Conservation (phyloP, 345 rosid genomes). For the Rhizophora mangle region DNA sequence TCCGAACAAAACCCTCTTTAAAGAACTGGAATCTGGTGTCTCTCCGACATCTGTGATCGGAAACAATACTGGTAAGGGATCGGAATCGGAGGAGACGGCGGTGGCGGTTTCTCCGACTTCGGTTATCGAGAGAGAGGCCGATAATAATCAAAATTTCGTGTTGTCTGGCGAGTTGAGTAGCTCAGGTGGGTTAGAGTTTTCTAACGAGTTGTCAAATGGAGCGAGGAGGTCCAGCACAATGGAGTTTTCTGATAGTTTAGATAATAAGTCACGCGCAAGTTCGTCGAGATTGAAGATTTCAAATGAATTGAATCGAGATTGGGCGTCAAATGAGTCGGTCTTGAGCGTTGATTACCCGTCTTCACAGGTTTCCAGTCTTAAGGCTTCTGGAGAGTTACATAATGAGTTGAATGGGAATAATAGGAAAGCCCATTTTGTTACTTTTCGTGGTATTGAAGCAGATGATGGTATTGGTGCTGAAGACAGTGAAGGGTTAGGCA, state of each 20-base stretch:
- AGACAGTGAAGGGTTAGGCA: slow-evolving; percentile 36
- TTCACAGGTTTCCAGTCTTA: slow-evolving; percentile 56
- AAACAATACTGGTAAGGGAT: neutral
- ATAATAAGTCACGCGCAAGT: slow-evolving; percentile 46
- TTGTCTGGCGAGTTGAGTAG: slow-evolving; percentile 66
- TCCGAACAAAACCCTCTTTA: slow-evolving; percentile 39
- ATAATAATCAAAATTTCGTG: slow-evolving; percentile 30
- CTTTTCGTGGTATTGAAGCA: slow-evolving; percentile 62
- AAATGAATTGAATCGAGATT: slow-evolving; percentile 54
- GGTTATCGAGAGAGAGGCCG: slow-evolving; percentile 38
- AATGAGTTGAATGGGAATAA: slow-evolving; percentile 37
- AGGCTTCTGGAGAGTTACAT: slow-evolving; percentile 47
- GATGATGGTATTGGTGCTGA: slow-evolving; percentile 44
- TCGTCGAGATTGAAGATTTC: slow-evolving; percentile 46
- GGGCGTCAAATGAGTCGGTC: slow-evolving; percentile 81
- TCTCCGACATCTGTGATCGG: slow-evolving; percentile 43
- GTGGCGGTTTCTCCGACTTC: slow-evolving; percentile 45
- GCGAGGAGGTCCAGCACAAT: slow-evolving; percentile 35
- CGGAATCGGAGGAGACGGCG: slow-evolving; percentile 16
- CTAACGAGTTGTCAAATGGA: slow-evolving; percentile 27
- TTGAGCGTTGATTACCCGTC: slow-evolving; percentile 89
- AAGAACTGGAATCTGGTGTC: slow-evolving; percentile 38
- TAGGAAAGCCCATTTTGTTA: slow-evolving; percentile 58
- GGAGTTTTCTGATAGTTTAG: slow-evolving; percentile 61
- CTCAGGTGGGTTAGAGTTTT: slow-evolving; percentile 46